A percentile compares a stretch with the other conserved stretches of the same genome.
These are phyloP conservation scores for Chaetomiaceae sp. DNA, from an alignment of 2,329 filamentous ascomycete genomes.

Conservation along the genomic window DNA sequence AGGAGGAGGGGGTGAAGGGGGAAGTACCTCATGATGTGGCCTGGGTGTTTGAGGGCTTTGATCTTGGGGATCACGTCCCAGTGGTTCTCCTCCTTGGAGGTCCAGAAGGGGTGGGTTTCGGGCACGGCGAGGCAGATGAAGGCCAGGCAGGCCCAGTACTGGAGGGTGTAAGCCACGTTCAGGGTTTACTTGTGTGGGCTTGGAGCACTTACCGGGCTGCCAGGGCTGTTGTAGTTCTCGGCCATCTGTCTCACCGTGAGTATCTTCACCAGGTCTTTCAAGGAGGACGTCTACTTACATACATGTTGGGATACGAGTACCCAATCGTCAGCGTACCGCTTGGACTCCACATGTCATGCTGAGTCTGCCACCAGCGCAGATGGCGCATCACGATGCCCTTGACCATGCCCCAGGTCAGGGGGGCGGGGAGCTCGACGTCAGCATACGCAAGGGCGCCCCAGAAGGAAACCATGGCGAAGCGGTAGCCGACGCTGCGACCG, in stretches of 20 bases:
- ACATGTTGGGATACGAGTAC: constrained; percentile 74
- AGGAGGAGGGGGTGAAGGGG: neutral
- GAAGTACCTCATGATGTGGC: constrained; percentile 61
- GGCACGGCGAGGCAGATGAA: constrained; percentile 71
- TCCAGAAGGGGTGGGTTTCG: constrained; percentile 70
- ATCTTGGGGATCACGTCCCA: constrained; percentile 52
- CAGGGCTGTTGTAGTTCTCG: constrained; percentile 79
- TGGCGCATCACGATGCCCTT: constrained; percentile 72
- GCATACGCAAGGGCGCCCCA: constrained; percentile 76
- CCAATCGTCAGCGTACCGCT: constrained; percentile 72
- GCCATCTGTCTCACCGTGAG: constrained; percentile 46
- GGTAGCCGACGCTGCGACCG: constrained; percentile 72
- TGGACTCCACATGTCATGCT: constrained; percentile 68
- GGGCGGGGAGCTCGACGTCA: constrained; percentile 65
- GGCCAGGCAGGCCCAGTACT: constrained; percentile 76
- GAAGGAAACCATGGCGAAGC: constrained; percentile 83
- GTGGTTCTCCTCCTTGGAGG: constrained; percentile 59
- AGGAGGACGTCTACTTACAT: constrained; percentile 34
- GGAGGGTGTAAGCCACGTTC: constrained; percentile 22
- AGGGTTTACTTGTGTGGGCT: neutral
- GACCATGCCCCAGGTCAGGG: constrained; percentile 73
- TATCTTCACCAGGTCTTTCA: neutral
- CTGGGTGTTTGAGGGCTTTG: constrained; percentile 61
- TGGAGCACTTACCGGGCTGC: constrained; percentile 46
- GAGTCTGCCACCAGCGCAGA: constrained; percentile 74